Conservation (phyloP, 441 rosid genomes). For the Populus hybrid region DNA sequence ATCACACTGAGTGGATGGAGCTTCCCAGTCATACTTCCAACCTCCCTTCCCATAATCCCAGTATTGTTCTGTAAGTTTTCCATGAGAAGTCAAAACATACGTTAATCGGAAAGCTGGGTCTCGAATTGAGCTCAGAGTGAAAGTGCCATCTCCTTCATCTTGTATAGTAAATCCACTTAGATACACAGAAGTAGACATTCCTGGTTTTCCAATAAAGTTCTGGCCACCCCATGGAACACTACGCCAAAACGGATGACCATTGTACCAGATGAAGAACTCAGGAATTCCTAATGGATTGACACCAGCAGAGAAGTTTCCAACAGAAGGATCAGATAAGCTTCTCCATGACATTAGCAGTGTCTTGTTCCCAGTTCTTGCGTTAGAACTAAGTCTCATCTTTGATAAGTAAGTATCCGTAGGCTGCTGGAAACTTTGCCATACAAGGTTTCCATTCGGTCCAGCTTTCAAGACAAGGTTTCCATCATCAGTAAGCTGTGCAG, state of each 20-base stretch:
- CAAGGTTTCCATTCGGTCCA: too few species aligned
- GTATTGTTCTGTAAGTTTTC: conserved; percentile 2
- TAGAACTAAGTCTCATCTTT: conserved; percentile 1
- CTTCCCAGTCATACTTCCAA: conserved; percentile 6
- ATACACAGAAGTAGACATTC: conserved; percentile 18
- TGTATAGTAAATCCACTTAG: conserved; percentile 24
- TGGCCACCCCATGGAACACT: conserved; percentile 50
- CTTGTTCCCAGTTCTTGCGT: background rate
- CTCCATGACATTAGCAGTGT: conserved; percentile 21
- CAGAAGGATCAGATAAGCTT: conserved; percentile 26
- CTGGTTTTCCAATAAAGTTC: conserved; percentile 33
- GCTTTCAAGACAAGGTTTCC: too few species aligned
- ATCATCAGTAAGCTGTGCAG: too few species aligned
- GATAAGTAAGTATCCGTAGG: conserved; percentile 4
- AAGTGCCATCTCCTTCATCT: conserved; percentile 22
- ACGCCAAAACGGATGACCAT: conserved; percentile 33
- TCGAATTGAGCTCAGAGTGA: conserved; percentile 10
- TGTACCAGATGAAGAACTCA: conserved; percentile 29
- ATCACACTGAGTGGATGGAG: conserved; percentile 3
- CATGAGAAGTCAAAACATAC: conserved; percentile 23
- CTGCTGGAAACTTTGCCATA: too few species aligned
- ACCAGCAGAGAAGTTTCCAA: conserved; percentile 8
- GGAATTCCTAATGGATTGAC: background rate
- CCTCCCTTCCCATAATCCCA: background rate
- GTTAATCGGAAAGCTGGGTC: background rate